These are phyloP conservation scores for Warburgia ugandensis DNA, from an alignment of 164 flowering plant species.

Conservation along the genomic window DNA sequence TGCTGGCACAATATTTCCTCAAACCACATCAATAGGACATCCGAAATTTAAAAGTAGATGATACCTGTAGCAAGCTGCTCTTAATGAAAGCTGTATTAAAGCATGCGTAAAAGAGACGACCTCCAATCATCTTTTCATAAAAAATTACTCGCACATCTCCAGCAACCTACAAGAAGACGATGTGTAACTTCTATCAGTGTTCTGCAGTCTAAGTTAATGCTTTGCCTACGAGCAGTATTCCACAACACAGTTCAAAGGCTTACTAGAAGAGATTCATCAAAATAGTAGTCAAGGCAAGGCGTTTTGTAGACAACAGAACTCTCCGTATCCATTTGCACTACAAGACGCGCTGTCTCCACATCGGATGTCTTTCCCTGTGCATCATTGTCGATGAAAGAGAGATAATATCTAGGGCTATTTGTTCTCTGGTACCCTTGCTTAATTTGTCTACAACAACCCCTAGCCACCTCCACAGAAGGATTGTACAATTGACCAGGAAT, in stretches of 20 bases:
- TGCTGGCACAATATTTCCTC: too few relatives aligned
- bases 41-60: background rate
- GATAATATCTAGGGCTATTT: slow-evolving; percentile 38
- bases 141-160: slow-evolving; percentile 74
- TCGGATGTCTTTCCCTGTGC: slow-evolving; percentile 13
- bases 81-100: slow-evolving; percentile 73
- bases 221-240: background rate
- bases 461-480: slow-evolving; percentile 46
- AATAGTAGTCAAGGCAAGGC: slow-evolving; percentile 54
- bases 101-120: slow-evolving; percentile 76
- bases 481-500: slow-evolving; percentile 40
- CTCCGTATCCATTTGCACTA: slow-evolving; percentile 78
- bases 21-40: too few relatives aligned
- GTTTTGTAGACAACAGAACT: slow-evolving; percentile 48
- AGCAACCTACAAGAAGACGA: slow-evolving; percentile 39
- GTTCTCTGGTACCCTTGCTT: slow-evolving; percentile 42
- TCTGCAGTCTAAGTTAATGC: background rate
- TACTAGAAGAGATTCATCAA: slow-evolving; percentile 55
- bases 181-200: background rate
- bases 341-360: slow-evolving; percentile 30
- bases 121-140: slow-evolving; percentile 68
- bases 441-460: slow-evolving; percentile 45
- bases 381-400: slow-evolving; percentile 36
- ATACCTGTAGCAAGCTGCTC: slow-evolving; percentile 66
- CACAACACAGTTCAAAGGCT: slow-evolving; percentile 4